Evolutionary conservation across 192 early-diverging fungal genomes (phyloP), one percentile per base, ranked within the genome.

Genomic region (Backusella sp.): DNA sequence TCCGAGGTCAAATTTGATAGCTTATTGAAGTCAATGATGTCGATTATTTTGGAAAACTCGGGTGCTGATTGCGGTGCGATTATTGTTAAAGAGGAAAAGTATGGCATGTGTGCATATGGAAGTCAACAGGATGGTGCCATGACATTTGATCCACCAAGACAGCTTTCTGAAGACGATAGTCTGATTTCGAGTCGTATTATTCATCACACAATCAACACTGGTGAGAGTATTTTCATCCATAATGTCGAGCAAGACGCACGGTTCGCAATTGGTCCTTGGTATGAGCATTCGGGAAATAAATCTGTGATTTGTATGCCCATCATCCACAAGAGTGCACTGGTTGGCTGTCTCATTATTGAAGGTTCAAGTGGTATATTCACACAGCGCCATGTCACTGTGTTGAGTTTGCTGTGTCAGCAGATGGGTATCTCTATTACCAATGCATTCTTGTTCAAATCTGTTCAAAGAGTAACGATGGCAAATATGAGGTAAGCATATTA

Each of bases 361-460:
- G 80, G 84, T 4, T 77, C 80, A 0, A 65, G 49, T 21, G 80
- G 80, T 62, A 77, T 77, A 12, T 87, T 87, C 21, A 84, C 86
- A 0, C 84, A 84, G 17, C 70, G 84, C 0, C 84, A 84, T 46
- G 70, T 87, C 68, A 73, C 81, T 42, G 86, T 87, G 14, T 76
- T 87, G 79, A 87, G 82, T 23, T 56, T 87, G 8, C 35, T 87
- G 39, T 84, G 84, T 37, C 86, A 87, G 36, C 86, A 87, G 53
- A 72, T 87, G 72, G 86, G 86, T 15, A 87, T 87, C 53, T 87
- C 86, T 9, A 83, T 87, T 30, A 85, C 84, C 5, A 87, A 87
- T 56, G 86, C 86, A 11, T 69, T 87, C 26, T 67, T 87, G 28
- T 87, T 85, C 67, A 83, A 84, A 37, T 86, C 85, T 0, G 83